Evolutionary conservation across 192 early-diverging fungal genomes (phyloP).

Genomic region (Coemansia sp.): DNA sequence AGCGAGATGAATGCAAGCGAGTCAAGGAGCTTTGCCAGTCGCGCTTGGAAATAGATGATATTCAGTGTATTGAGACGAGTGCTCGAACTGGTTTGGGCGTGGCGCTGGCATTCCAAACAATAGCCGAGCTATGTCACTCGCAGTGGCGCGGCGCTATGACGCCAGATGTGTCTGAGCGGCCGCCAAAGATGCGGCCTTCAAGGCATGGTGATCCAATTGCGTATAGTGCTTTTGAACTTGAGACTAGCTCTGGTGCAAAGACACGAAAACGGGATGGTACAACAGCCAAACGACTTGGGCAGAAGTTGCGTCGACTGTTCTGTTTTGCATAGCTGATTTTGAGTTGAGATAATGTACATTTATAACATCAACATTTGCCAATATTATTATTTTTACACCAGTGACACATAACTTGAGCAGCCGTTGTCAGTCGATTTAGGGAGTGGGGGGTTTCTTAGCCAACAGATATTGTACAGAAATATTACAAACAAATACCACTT

Average conservation of each 20-base stretch:
- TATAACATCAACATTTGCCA: neutral
- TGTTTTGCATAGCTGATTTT: conserved; percentile 18
- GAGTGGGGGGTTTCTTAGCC: neutral
- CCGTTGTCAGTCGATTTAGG: neutral
- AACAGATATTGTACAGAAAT: neutral
- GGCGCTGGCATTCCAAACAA: conserved; percentile 32
- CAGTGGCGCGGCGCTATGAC: conserved; percentile 9
- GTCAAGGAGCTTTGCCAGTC: conserved; percentile 23
- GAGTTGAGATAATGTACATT: neutral
- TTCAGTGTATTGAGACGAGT: conserved; percentile 35
- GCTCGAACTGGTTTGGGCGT: conserved; percentile 39
- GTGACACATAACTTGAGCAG: conserved; percentile 3
- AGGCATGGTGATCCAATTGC: conserved; percentile 52
- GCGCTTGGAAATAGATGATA: conserved; percentile 1
- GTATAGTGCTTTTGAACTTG: conserved; percentile 36
- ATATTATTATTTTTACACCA: neutral
- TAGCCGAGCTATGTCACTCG: conserved; percentile 26
- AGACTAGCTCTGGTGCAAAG: conserved; percentile 9
- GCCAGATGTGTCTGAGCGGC: conserved; percentile 1
- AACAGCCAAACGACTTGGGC: conserved; percentile 10
- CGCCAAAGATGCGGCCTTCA: conserved; percentile 26
- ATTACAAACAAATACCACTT: neutral
- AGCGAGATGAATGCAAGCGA: conserved; percentile 3
- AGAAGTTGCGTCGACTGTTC: conserved; percentile 17
- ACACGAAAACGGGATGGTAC: neutral